Base-by-base conservation (phyloP, 176 grass and related monocot species). In the Ensete glaucum region DNA sequence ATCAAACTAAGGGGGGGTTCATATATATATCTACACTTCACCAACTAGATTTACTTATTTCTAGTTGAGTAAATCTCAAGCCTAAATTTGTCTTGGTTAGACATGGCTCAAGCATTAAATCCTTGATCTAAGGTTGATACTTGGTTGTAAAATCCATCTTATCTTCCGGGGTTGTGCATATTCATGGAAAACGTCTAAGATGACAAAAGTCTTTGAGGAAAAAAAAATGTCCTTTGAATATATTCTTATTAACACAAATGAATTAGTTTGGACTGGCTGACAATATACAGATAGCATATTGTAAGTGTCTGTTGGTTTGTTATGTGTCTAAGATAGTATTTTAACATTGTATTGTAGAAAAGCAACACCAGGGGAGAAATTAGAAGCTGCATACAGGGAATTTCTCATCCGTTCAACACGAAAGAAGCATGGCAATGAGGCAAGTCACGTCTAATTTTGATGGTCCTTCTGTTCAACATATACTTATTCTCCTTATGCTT, bases 291-390 rank as follows among this genome's bases (percentile, higher is more conserved):
- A 43, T 43, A 43, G 34, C 34, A 6, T 43, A 43, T 43, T 43
- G 34, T 6, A 43, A 43, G 34, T 43, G 34, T 43, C 5, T 43
- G 0, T 43, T 43, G 4, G 34, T 16, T 43, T 50, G 27, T 17
- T 16, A 17, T 16, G 16, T 43, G 17, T 69, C 27, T 49, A 16
- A 54, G 53, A 48, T 27, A 7, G 0, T 5, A 54, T 2, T 75
- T 73, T 51, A 62, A 20, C 63, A 49, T 60, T 66, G 29, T 10
- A 76, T 66, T 71, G 13, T 73, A 99, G 95, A 57, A 94, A 94
- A 69, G 84, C 91, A 74, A 78, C 62, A 77, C 86, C 90, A 34
- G 52, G 87, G 64, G 88, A 99, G 80, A 91, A 87, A 75, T 89
- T 99, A 80, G 81, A 91, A 84, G 76, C 79, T 57, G 79, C 64